Percentiles rank a stretch among this genome's conserved stretches.
phyloP scores from a whole-genome alignment of 2,329 filamentous ascomycete genomes.

The Fusarium decemcellulare region DNA sequence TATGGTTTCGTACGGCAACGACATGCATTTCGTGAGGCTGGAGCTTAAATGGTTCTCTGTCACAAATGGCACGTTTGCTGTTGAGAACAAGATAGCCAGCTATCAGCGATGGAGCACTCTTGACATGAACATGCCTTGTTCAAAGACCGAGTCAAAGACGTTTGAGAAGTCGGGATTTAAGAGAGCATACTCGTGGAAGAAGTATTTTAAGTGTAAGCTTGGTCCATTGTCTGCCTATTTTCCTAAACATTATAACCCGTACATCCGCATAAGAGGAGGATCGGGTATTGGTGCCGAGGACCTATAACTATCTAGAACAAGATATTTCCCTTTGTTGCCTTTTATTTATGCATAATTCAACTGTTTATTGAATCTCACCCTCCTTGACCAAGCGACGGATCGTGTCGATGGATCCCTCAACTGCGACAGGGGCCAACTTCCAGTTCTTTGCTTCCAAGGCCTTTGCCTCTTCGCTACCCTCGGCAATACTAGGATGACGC shows the following conservation, averaged over 20 bases:
- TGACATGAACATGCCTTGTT: neutral
- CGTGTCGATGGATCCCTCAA: conserved; percentile 34
- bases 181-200: neutral
- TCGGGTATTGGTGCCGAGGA: neutral
- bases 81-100: neutral
- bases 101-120: neutral
- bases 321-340: too few species aligned
- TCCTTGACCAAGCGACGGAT: conserved; percentile 27
- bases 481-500: conserved; percentile 48
- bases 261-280: neutral
- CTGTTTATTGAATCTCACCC: conserved; percentile 17
- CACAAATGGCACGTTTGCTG: neutral
- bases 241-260: neutral
- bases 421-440: conserved; percentile 31
- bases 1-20: too few species aligned
- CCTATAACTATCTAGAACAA: neutral
- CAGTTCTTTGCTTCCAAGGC: conserved; percentile 43
- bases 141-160: neutral
- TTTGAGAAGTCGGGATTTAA: neutral
- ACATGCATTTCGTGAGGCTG: too few species aligned
- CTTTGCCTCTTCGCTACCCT: conserved; percentile 45
- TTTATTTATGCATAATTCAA: too few species aligned
- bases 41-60: too few species aligned
- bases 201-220: neutral
- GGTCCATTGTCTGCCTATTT: neutral